Evolutionary conservation across 345 rosid genomes (phyloP).

Genomic region (Eucalyptus pauciflora): DNA sequence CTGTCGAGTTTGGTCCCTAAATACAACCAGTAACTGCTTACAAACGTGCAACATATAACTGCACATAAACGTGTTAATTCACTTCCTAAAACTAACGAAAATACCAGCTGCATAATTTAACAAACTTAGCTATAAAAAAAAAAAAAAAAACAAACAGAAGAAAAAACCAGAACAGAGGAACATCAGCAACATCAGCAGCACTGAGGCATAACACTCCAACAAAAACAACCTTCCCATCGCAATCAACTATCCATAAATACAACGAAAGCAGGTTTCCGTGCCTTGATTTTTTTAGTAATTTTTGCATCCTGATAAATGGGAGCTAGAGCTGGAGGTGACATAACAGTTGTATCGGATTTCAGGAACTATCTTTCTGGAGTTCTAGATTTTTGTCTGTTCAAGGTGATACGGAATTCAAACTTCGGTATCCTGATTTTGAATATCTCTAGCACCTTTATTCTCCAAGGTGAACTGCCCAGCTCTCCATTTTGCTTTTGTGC

Average conservation of each 20-base stretch:
- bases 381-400: not conserved
- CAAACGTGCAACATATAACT: too few relatives aligned
- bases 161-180: too few relatives aligned
- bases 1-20: too few relatives aligned
- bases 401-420: not conserved
- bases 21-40: too few relatives aligned
- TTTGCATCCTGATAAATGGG: not conserved
- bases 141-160: too few relatives aligned
- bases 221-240: rapidly evolving
- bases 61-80: too few relatives aligned
- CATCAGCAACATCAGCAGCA: too few relatives aligned
- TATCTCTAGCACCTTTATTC: not conserved
- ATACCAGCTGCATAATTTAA: too few relatives aligned
- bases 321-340: not conserved
- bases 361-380: not conserved
- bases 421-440: not conserved
- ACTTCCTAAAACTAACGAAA: too few relatives aligned
- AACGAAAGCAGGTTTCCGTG: too few relatives aligned
- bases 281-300: not conserved
- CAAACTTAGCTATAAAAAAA: too few relatives aligned
- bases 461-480: not conserved
- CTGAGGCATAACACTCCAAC: too few relatives aligned
- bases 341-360: not conserved
- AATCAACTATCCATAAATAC: not conserved
- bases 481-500: not conserved